These are phyloP conservation scores for Pseudogymnoascus sp. DNA, from an alignment of 2,329 filamentous ascomycete genomes.

Conservation along the genomic window DNA sequence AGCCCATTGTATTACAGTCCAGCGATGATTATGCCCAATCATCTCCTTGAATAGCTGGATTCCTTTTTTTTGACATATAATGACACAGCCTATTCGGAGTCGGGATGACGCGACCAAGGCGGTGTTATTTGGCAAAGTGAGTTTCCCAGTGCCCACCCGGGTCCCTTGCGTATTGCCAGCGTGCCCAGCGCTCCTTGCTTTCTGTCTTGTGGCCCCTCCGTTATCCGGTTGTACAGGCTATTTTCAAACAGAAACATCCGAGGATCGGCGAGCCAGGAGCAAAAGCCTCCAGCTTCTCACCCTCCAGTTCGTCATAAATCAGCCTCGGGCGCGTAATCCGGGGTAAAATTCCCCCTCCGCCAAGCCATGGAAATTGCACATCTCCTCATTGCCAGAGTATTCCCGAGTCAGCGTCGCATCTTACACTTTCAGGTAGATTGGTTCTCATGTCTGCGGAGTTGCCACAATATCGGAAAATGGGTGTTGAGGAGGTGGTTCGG, in stretches of 20 bases:
- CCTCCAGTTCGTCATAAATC: neutral
- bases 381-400: neutral
- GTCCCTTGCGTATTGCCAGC: neutral
- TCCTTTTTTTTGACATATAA: neutral
- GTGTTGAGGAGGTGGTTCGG: neutral
- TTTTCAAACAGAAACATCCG: neutral
- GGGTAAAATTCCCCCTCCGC: neutral
- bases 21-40: neutral
- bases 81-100: neutral
- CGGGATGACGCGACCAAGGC: neutral
- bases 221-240: neutral
- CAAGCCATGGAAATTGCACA: neutral
- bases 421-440: neutral
- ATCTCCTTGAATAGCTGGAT: neutral
- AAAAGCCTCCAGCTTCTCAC: neutral
- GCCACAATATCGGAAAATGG: neutral
- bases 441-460: neutral
- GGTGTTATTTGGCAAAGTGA: neutral
- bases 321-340: neutral
- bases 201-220: neutral
- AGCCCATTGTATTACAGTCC: neutral
- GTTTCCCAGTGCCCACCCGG: neutral
- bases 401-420: conserved; percentile 2
- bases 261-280: neutral
- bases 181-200: neutral